Evolutionary conservation across 768 basidiomycete genomes (phyloP).

Genomic region (Xerocomus potaroensis): DNA sequence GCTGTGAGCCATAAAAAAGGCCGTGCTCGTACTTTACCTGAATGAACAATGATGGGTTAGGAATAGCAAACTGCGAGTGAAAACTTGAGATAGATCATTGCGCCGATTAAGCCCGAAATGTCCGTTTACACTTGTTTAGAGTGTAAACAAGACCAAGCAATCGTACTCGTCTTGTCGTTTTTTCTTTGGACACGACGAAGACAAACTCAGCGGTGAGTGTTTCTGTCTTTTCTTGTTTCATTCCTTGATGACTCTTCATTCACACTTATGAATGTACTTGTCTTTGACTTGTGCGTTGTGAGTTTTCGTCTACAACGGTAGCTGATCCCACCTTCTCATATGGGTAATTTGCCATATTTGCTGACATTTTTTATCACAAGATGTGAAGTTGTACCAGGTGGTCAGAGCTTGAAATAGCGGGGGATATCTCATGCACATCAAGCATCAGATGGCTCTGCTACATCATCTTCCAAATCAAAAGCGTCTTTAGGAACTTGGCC

Average conservation of each 20-base stretch:
- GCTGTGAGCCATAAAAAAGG: no score
- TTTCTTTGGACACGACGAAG: no score
- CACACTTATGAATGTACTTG: conserved; percentile 66
- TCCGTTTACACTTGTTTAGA: not conserved
- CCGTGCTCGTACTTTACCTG: not conserved
- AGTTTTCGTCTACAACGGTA: conserved; percentile 79
- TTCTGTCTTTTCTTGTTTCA: conserved; percentile 1
- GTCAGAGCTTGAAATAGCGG: not conserved
- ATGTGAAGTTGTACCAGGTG: no score
- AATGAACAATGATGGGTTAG: no score
- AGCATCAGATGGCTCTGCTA: not conserved
- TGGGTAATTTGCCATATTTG: not conserved
- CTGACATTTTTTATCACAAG: conserved; percentile 7
- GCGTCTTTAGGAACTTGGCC: conserved; percentile 83
- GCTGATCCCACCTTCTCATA: conserved; percentile 47
- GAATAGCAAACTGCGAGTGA: not conserved
- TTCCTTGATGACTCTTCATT: conserved; percentile 57
- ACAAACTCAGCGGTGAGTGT: conserved; percentile 18
- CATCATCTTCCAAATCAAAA: conserved; percentile 51
- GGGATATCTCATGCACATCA: conserved; percentile 4
- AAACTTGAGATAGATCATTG: not conserved
- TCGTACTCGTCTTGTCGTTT: not conserved
- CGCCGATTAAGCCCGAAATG: no score
- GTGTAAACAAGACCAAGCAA: conserved; percentile 21
- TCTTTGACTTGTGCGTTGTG: conserved; percentile 43